phyloP scores from a whole-genome alignment of 164 flowering plant species.

The Kalanchoe fedtschenkoi region DNA sequence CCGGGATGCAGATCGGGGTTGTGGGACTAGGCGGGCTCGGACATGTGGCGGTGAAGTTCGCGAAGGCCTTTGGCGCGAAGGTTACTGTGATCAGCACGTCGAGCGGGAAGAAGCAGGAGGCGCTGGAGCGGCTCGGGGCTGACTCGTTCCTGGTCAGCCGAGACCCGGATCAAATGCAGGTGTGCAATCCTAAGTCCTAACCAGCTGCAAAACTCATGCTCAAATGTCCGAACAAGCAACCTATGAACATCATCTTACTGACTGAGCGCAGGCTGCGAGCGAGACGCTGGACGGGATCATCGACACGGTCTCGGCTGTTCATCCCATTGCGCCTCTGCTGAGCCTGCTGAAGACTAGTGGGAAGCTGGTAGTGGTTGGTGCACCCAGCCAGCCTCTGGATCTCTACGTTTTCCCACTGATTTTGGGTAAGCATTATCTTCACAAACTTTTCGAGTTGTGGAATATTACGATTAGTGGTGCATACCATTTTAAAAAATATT shows the following conservation, averaged over 20 bases:
- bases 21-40: conserved; percentile 55
- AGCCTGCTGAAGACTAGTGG: conserved; percentile 30
- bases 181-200: too few species aligned
- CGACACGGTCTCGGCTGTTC: conserved; percentile 37
- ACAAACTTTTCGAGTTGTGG: too few species aligned
- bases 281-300: conserved; percentile 38
- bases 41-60: conserved; percentile 49
- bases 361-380: conserved; percentile 34
- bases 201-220: not conserved
- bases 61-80: conserved; percentile 46
- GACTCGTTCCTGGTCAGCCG: conserved; percentile 49
- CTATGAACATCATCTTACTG: not conserved
- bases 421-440: conserved; percentile 19
- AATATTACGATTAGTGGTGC: too few species aligned
- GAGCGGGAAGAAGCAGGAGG: conserved; percentile 49
- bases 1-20: conserved; percentile 35
- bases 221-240: not conserved
- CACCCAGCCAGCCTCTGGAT: conserved; percentile 31
- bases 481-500: too few species aligned
- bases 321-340: conserved; percentile 30
- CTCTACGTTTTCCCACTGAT: conserved; percentile 29
- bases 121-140: conserved; percentile 42
- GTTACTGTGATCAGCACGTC: conserved; percentile 71
- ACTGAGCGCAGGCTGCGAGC: conserved; percentile 22
- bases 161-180: conserved; percentile 36